Evolutionary conservation across 306 rosid genomes (phyloP).

Genomic region (Dicorynia guianensis): DNA sequence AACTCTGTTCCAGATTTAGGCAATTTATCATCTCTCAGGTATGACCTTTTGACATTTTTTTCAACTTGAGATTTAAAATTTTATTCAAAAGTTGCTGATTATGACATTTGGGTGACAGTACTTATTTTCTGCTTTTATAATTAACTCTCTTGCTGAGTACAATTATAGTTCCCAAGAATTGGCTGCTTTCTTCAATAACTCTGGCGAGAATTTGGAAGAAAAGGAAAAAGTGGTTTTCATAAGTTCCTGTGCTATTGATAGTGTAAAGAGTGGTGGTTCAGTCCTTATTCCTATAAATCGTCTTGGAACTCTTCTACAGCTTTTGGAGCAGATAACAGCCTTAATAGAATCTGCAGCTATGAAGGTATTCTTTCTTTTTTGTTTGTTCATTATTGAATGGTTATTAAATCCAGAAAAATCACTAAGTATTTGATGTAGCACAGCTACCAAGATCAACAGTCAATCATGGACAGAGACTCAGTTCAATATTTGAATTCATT

Average conservation of each 20-base stretch:
- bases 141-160: conserved; percentile 35
- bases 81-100: conserved; percentile 24
- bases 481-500: no score
- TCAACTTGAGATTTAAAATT: conserved; percentile 18
- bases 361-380: conserved; percentile 55
- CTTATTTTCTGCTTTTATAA: conserved; percentile 46
- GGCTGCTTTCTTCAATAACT: conserved; percentile 41
- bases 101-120: conserved; percentile 28
- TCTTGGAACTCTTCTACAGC: conserved; percentile 72
- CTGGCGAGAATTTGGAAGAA: conserved; percentile 68
- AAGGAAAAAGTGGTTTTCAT: conserved; percentile 65
- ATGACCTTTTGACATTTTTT: conserved; percentile 26
- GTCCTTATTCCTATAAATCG: conserved; percentile 79
- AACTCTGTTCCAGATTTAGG: conserved; percentile 34
- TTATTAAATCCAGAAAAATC: conserved; percentile 5
- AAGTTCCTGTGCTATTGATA: conserved; percentile 64
- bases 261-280: conserved; percentile 78
- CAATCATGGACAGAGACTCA: no score
- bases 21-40: conserved; percentile 53
- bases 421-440: no score
- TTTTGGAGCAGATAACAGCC: conserved; percentile 74
- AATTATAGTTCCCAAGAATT: conserved; percentile 48
- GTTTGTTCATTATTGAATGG: conserved; percentile 8
- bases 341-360: conserved; percentile 61
- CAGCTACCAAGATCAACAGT: no score